Evolutionary conservation across 768 basidiomycete genomes (phyloP), one percentile per base, ranked within the genome.

Genomic region (Kwoniella botswanensis): DNA sequence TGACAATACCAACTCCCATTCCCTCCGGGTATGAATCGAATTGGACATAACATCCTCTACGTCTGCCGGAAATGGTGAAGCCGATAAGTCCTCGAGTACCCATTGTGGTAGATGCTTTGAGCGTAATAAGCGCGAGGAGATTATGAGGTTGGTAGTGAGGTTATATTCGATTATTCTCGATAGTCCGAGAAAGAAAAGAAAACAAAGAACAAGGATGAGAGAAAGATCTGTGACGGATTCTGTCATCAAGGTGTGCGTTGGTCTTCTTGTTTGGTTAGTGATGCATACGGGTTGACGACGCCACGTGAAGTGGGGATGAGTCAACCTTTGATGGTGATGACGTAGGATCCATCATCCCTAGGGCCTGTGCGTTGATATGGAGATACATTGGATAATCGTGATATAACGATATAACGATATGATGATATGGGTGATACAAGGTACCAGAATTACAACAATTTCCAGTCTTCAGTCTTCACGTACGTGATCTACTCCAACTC

Each of bases 1-100:
- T 43, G 60, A 65, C 65, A 29, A 72, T 64, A 24, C 15, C 42
- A 15, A 26, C 35, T 22, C 71, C 71, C 18, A 72, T 43, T 4
- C 67, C 67, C 5, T 50, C 53, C 4, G 61, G 61, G 46, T 72
- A 72, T 24, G 71, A 68, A 42, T 72, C 71, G n/a, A 50, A 68
- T 9, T 72, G 60, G 50, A 53, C 54, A 56, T 68, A 72, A 15
- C 42, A 29, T 26, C 59, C 71, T 9, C 10, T n/a, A 11, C 61
- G 59, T 52, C 58, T 52, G 54, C 67, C 67, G 17, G 50, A 21
- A 50, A 68, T 55, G 67, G 68, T 59, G 67, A 63, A 65, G 26
- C 66, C 67, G 22, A 72, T 53, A 9, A 68, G 43, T 13, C 67
- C 71, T 44, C 63, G 22, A 26, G 71, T 72, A 35, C 71, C 71